phyloP scores from a whole-genome alignment of 306 rosid species.

The Prunus campanulata region DNA sequence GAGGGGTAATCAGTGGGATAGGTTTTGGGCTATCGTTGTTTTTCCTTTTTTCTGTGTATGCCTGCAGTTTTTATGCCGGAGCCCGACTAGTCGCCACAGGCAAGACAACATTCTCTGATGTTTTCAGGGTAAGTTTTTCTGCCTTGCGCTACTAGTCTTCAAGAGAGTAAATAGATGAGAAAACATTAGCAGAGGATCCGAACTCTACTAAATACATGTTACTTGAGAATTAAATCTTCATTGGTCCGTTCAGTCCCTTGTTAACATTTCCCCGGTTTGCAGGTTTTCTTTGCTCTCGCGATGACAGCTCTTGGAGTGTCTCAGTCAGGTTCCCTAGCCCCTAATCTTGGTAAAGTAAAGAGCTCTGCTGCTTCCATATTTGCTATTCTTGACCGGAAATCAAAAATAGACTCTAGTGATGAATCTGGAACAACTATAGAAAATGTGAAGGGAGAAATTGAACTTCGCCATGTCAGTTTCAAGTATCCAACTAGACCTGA shows the following conservation, averaged over 20 bases:
- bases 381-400: too few relatives aligned
- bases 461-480: constrained; percentile 40
- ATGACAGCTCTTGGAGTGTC: constrained; percentile 40
- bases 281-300: constrained; percentile 55
- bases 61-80: constrained; percentile 54
- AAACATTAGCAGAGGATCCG: not conserved
- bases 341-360: constrained; percentile 45
- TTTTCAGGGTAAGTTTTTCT: too few relatives aligned
- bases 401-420: too few relatives aligned
- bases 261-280: not conserved
- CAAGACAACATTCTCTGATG: too few relatives aligned
- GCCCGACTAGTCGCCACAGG: constrained; percentile 20
- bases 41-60: constrained; percentile 45
- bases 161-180: too few relatives aligned
- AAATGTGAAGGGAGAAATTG: constrained; percentile 37
- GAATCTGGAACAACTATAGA: not conserved
- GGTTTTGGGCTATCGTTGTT: constrained; percentile 58
- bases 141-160: too few relatives aligned
- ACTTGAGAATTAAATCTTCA: too few relatives aligned
- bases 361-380: constrained; percentile 24
- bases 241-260: not conserved
- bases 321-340: constrained; percentile 37
- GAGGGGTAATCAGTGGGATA: constrained; percentile 48
- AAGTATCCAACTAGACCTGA: constrained; percentile 41
- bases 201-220: not conserved